Conservation (phyloP, 2,329 filamentous ascomycete genomes). For the Biscogniauxia mediterranea region DNA sequence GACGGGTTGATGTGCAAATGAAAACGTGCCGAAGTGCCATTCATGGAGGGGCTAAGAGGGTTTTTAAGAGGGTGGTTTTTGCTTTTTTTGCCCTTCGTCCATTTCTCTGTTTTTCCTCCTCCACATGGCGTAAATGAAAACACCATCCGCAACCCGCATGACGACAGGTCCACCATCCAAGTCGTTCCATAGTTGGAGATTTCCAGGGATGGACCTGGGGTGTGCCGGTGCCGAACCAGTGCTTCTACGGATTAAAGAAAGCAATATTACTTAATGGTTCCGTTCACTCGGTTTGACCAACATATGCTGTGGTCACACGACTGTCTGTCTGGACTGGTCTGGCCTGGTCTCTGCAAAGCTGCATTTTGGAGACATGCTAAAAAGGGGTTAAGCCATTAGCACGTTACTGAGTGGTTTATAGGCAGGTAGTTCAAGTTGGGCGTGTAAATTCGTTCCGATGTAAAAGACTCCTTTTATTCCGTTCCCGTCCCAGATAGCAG, state of each 20-base stretch:
- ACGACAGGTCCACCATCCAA: conserved; percentile 1
- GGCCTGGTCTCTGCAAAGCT: too few species aligned
- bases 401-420: background rate
- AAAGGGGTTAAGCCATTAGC: background rate
- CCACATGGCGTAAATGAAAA: conserved; percentile 3
- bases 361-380: background rate
- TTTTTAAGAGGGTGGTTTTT: too few species aligned
- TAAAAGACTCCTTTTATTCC: background rate
- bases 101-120: background rate
- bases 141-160: conserved; percentile 13
- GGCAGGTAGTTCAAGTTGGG: too few species aligned
- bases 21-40: conserved; percentile 2
- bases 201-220: background rate
- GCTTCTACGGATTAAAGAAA: background rate
- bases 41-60: conserved; percentile 8
- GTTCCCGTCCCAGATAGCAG: background rate
- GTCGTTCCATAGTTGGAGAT: background rate
- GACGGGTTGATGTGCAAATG: background rate
- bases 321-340: too few species aligned
- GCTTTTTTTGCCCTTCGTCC: background rate
- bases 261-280: background rate
- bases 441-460: background rate
- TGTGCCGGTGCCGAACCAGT: background rate
- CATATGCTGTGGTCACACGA: background rate
- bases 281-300: background rate